Evolutionary conservation across 1,139 yeast genomes (phyloP), one percentile per base, ranked within the genome.

Genomic region (Tardiomyces blankii): DNA sequence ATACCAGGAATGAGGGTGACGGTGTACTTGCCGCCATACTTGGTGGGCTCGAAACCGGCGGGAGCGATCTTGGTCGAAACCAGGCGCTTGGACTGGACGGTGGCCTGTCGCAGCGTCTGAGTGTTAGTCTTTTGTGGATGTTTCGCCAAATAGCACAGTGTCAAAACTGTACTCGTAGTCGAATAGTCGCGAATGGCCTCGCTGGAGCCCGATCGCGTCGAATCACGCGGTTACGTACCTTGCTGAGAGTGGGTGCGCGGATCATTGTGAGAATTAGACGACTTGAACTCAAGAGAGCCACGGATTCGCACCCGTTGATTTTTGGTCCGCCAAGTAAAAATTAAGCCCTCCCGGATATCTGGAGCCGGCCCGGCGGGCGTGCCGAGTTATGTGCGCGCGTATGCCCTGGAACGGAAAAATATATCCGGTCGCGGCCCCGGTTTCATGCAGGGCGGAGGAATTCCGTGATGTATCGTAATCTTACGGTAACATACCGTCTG

Each of bases 21-120:
- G 48, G 89, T 83, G 75, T 78, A 89, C 66, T 82, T 82, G 54
- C 96, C 95, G 58, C 97, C 97, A 70, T 87, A 88, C 72, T 87
- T 85, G 75, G 85, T 85, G 61, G 95, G 95, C 61, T 82, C 73
- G 52, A 77, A 33, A 14, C 27, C 23, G 18, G 25, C 12, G 41
- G 33, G 28, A 19, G 45, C 42, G 35, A 30, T 30, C 35, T 30
- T 30, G 35, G 35, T 14, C 35, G 35, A 30, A 11, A 14, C 35
- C 35, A 30, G n/a, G 35, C 35, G 35, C 35, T 13, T 30, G n/a
- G 35, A 30, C 16, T 14, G 35, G 5, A 14, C 35, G 35, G 35
- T 14, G 16, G 35, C 35, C 35, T 30, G 35, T 30, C 35, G 35
- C 35, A 30, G 35, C n/a, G 35, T 30, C 35, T 30, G 16, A 5